Evolutionary conservation across 352 stramenopile genomes (phyloP), one percentile per base, ranked within the genome.

Genomic region (Globisporangium yorkense): DNA sequence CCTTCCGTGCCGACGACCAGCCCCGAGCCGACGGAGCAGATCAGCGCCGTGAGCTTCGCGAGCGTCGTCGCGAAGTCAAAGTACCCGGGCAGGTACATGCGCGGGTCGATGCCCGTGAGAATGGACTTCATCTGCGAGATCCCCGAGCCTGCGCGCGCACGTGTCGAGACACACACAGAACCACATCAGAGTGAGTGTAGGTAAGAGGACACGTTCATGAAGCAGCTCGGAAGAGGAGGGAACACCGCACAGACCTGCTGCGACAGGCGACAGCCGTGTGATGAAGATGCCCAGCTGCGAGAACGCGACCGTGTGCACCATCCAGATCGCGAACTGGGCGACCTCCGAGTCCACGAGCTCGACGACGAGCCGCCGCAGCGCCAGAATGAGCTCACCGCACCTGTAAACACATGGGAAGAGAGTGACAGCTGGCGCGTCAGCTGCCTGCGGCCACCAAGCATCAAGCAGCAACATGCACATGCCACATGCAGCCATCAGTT

Each of bases 1-100:
- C 97, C 97, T 74, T 99, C 97, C 9, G 97, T 99, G 56, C 97
- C 97, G 2, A 99, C 90, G 24, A 97, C 86, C 13, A 99, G 81
- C 3, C 97, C 97, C 1, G 89, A 88, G 7, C 94, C 89, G 21
- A 99, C 81, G 15, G 88, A 87, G 50, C 97, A 98, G 7, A 97
- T 87, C 6, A 99, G 92, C 27, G 97, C 97, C 13, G 97, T 65
- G 52, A 93, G 71, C 65, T 97, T 97, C 24, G 88, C 85, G 10
- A 96, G 51, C n/a, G 93, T 75, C n/a, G 84, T 94, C 35, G 63
- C 66, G 35, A 82, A 80, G 54, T 90, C 81, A 70, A 96, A 92
- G 65, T 93, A 95, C 5, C 84, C 80, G 1, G 82, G 80, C 1
- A 92, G 59, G 53, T 94, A 92, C 70, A 93, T 87, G 10, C 72